These are phyloP conservation scores for Maudiozyma pseudohumilis DNA, from an alignment of 805 yeast species.

Conservation along the genomic window DNA sequence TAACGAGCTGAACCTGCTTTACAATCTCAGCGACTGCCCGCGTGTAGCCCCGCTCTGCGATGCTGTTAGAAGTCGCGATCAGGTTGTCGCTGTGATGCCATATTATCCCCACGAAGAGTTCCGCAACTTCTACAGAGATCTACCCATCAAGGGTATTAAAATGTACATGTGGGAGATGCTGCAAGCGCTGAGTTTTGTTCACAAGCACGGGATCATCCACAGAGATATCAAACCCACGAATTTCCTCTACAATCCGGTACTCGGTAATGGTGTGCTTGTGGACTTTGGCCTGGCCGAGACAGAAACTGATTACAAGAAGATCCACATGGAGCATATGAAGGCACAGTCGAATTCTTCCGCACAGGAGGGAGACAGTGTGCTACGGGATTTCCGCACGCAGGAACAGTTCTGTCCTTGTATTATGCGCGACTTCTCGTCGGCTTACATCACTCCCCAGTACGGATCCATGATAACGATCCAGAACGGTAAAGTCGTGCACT, in stretches of 20 bases:
- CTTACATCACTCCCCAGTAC: constrained; percentile 6
- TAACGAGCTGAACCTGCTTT: constrained; percentile 75
- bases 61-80: constrained; percentile 80
- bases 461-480: constrained; percentile 24
- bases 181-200: constrained; percentile 59
- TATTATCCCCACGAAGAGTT: constrained; percentile 87
- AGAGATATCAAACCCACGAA: constrained; percentile 87
- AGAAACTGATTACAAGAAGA: constrained; percentile 22
- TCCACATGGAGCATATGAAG: not conserved
- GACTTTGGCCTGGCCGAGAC: constrained; percentile 90
- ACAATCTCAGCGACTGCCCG: constrained; percentile 53
- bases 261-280: constrained; percentile 73
- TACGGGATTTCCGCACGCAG: constrained; percentile 19
- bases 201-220: constrained; percentile 70
- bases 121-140: constrained; percentile 71
- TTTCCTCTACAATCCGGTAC: constrained; percentile 52
- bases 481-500: constrained; percentile 24
- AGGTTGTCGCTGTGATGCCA: constrained; percentile 86
- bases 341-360: not conserved
- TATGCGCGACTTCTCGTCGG: constrained; percentile 24
- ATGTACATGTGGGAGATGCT: constrained; percentile 72
- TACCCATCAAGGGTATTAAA: constrained; percentile 71
- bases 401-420: constrained; percentile 49
- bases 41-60: constrained; percentile 85
- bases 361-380: no score